Percentiles rank a stretch among this genome's conserved stretches.
These are phyloP conservation scores for Tolypocladium album DNA, from an alignment of 2,329 filamentous ascomycete species.

Conservation along the genomic window DNA sequence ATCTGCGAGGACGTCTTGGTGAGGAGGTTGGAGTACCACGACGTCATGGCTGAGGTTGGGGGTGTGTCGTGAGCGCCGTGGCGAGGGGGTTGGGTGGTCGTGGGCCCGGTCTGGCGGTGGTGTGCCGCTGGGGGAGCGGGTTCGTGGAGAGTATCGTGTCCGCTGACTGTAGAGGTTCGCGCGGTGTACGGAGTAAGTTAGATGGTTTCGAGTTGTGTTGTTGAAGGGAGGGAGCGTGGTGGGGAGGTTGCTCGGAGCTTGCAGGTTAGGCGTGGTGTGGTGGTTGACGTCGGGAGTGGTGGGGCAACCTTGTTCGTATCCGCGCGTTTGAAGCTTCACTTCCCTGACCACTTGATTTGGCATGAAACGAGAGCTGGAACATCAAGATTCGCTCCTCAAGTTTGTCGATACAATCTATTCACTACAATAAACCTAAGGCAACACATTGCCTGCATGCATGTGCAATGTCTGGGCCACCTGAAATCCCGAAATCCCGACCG, in stretches of 20 bases:
- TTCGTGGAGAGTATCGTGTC: background rate
- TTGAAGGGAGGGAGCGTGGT: background rate
- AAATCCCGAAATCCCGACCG: background rate
- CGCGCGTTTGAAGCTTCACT: background rate
- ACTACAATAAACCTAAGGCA: background rate
- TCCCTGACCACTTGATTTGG: background rate
- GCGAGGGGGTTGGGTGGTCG: background rate
- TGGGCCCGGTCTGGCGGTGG: background rate
- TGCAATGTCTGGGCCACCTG: background rate
- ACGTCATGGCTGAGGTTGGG: conserved; percentile 45
- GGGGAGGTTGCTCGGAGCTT: background rate
- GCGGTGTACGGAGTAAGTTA: too few species aligned
- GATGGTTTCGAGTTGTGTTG: background rate
- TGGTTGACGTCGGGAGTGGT: background rate
- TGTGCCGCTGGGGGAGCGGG: background rate
- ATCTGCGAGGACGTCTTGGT: conserved; percentile 56
- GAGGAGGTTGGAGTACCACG: conserved; percentile 69
- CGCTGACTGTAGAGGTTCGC: background rate
- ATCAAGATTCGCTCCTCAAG: background rate
- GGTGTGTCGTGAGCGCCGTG: background rate
- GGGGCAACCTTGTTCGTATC: background rate
- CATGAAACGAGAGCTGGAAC: background rate
- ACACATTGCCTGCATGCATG: background rate
- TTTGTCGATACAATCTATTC: background rate
- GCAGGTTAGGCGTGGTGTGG: background rate